Evolutionary conservation across 352 stramenopile genomes (phyloP), one percentile per base, ranked within the genome.

Genomic region (Pythium periplocum): DNA sequence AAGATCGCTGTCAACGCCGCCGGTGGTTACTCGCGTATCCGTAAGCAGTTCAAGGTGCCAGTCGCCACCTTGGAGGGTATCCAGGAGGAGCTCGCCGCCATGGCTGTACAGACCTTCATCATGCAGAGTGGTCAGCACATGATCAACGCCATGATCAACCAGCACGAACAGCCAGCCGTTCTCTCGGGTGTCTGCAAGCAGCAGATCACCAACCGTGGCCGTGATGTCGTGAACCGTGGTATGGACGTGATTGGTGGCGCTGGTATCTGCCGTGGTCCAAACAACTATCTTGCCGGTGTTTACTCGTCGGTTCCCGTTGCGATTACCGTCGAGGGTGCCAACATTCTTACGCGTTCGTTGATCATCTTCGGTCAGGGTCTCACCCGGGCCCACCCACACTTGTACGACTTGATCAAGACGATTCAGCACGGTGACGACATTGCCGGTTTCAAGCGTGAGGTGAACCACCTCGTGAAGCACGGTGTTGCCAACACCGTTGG

Each of bases 101-200:
- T 98, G 64, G 95, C 77, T 30, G 84, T 80, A 61, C 93, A 98
- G 73, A 71, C 91, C 17, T 95, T 98, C 60, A 97, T 98, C 64
- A 95, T 94, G 53, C 95, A 96, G 57, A 95, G 93, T 51, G 93
- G 90, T 36, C 95, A 97, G 69, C 89, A 98, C 68, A 90, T 99
- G 66, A 97, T 98, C 66, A 99, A 99, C 69, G 92, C 95, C 30
- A 99, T 99, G 84, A 95, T 99, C 60, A 98, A 98, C 75, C 97
- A 98, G 66, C 96, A 99, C 70, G 96, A 99, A 73, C 96, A 98
- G 55, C 96, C 96, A 6, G 97, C 97, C 44, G 96, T 99, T 5
- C 96, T 99, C 58, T 98, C 89, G 55, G 97, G 95, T 38, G 93
- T 99, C 42, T 98, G 98, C 93, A 99, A 99, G 78, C 96, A 99